Evolutionary conservation across 768 basidiomycete genomes (phyloP).

Genomic region (Bullera alba): DNA sequence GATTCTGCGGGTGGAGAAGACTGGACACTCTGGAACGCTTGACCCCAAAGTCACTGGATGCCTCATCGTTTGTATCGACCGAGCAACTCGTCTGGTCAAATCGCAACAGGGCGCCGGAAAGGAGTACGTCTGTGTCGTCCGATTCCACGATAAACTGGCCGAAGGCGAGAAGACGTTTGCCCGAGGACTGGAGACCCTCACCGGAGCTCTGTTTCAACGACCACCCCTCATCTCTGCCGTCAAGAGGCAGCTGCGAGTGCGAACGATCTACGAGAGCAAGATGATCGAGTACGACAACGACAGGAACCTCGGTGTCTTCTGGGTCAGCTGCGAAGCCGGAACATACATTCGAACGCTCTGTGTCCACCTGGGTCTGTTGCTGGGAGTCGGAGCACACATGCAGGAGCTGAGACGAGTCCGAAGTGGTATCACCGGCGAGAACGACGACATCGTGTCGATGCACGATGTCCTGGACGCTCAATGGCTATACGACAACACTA

Average conservation of each 20-base stretch:
- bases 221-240: conserved; percentile 98
- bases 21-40: conserved; percentile 95
- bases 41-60: conserved; percentile 99
- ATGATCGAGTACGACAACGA: conserved; percentile 96
- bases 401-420: conserved; percentile 92
- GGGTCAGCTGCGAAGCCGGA: conserved; percentile 98
- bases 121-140: conserved; percentile 95
- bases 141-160: conserved; percentile 75
- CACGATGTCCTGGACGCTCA: conserved; percentile 99
- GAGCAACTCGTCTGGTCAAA: conserved; percentile 93
- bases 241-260: conserved; percentile 92
- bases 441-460: conserved; percentile 98
- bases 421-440: conserved; percentile 93
- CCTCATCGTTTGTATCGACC: conserved; percentile 97
- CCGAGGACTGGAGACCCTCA: conserved; percentile 89
- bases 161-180: conserved; percentile 80
- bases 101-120: conserved; percentile 99
- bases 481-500: conserved; percentile 94
- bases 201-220: conserved; percentile 96
- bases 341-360: conserved; percentile 78
- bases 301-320: conserved; percentile 91
- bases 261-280: conserved; percentile 94
- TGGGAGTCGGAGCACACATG: conserved; percentile 99
- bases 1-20: conserved; percentile 96
- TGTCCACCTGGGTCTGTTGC: conserved; percentile 85